Evolutionary conservation across 305 asterid genomes (phyloP).

Genomic region (Lippia alba): DNA sequence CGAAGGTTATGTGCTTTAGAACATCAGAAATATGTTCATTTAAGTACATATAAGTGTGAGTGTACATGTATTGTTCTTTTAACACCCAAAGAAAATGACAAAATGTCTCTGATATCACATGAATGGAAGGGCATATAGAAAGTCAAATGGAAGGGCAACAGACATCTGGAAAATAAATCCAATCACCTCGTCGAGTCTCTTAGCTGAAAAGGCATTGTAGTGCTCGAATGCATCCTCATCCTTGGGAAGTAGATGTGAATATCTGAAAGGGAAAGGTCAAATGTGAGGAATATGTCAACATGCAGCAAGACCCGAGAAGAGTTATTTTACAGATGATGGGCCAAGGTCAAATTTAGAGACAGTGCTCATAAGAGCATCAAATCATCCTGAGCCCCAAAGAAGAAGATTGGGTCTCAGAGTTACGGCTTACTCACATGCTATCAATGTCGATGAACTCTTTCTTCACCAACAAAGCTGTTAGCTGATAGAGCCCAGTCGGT

Average conservation of each 20-base stretch:
- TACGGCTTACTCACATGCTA: constrained; percentile 75
- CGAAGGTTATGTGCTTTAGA: constrained; percentile 4
- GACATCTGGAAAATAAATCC: constrained; percentile 25
- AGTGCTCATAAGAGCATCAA: constrained; percentile 11
- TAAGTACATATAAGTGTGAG: constrained; percentile 7
- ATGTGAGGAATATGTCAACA: constrained; percentile 24
- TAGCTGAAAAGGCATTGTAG: constrained; percentile 70
- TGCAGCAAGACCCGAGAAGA: constrained; percentile 10
- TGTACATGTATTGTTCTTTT: constrained; percentile 4
- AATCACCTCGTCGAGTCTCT: constrained; percentile 96
- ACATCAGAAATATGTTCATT: constrained; percentile 19
- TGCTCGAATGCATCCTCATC: constrained; percentile 95
- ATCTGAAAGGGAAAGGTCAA: constrained; percentile 59
- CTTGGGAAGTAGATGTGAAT: constrained; percentile 90
- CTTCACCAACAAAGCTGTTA: constrained; percentile 90
- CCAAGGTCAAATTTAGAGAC: constrained; percentile 22
- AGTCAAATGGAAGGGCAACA: constrained; percentile 29
- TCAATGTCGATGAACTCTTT: constrained; percentile 83
- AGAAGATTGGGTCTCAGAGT: constrained; percentile 6
- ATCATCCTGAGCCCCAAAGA: constrained; percentile 33
- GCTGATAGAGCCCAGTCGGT: constrained; percentile 81
- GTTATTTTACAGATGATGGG: constrained; percentile 11
- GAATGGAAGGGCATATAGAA: constrained; percentile 11
- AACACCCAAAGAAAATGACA: constrained; percentile 24
- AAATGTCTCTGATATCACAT: constrained; percentile 12